Base-by-base conservation (phyloP, 441 rosid genomes). In the Mallotus repandus region DNA sequence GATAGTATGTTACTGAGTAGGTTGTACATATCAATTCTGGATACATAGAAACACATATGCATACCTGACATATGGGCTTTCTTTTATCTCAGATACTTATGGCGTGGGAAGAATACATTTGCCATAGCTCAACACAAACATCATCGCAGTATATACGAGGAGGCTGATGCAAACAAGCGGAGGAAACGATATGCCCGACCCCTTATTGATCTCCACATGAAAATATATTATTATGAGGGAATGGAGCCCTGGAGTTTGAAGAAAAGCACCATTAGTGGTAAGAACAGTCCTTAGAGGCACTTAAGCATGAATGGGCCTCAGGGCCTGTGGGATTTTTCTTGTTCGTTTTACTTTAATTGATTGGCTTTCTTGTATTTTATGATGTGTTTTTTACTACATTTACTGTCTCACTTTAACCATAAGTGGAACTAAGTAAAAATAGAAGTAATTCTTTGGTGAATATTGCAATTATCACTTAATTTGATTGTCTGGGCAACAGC, bases 111-210 rank as follows among this genome's bases (percentile, higher is more conserved):
- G 79, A 86, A 88, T 79, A 91, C 93, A 54, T 96, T 93, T 85
- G 94, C 98, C 63, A 90, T 93, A 80, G 96, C 97, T 57, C 98
- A 89, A 79, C 99, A 93, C 86, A 96, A 93, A 81, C 97, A 91
- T 81, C 97, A 90, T 76, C 86, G 76, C 68, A 88, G 81, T 69
- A 86, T 93, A 81, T 93, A 93, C 18, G 99, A 96, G 83, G 98
- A 93, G 84, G 98, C 99, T 58, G 98, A 93, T 84, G 92, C 97
- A 74, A 93, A 93, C 81, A 96, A 93, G 83, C 84, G 97, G 67
- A 90, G 97, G 81, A 96, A 91, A 83, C 88, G 94, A 69, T 90
- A 93, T 68, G 98, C 99, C 63, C 87, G 97, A 50, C 98, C 97
- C 72, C 91, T 96, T 52, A 90, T 96, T 74, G 97, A 91, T 86